Evolutionary conservation across 805 yeast species (phyloP).

Genomic region (Candida yuanshanica): DNA sequence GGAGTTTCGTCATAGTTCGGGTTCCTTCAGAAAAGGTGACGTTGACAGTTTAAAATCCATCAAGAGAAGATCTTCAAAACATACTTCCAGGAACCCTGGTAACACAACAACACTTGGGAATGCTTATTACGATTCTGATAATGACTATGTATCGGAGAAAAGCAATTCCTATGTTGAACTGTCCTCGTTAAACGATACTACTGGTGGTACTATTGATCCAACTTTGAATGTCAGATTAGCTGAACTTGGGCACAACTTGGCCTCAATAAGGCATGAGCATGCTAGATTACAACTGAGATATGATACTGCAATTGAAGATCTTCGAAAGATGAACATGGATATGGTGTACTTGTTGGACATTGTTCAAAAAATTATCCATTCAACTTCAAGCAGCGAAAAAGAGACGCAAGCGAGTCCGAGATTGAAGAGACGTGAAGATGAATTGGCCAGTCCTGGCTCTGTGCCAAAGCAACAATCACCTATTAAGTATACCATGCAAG

Average conservation of each 20-base stretch:
- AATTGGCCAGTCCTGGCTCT: slow-evolving; percentile 18
- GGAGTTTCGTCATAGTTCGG: slow-evolving; percentile 88
- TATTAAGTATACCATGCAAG: slow-evolving; percentile 7
- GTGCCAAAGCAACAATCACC: slow-evolving; percentile 5
- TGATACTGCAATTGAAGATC: slow-evolving; percentile 43
- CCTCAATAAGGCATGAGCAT: slow-evolving; percentile 37
- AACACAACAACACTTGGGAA: background rate
- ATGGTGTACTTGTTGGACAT: slow-evolving; percentile 46
- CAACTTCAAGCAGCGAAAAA: slow-evolving; percentile 9
- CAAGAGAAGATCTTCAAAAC: slow-evolving; percentile 64
- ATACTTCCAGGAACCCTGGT: slow-evolving; percentile 16
- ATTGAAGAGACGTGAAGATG: slow-evolving; percentile 9
- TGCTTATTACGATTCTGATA: slow-evolving; percentile 12
- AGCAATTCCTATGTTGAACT: slow-evolving; percentile 15
- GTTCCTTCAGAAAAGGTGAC: slow-evolving; percentile 77
- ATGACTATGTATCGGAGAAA: slow-evolving; percentile 17
- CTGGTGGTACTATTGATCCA: slow-evolving; percentile 14
- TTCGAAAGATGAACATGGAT: slow-evolving; percentile 46
- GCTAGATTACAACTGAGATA: slow-evolving; percentile 37
- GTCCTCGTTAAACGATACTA: slow-evolving; percentile 4
- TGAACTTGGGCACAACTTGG: slow-evolving; percentile 35
- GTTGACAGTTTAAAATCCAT: slow-evolving; percentile 65
- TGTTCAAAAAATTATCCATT: slow-evolving; percentile 27
- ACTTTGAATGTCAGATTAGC: slow-evolving; percentile 22
- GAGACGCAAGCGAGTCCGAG: slow-evolving; percentile 7